A percentile compares a stretch with the other conserved stretches of the same genome.
Evolutionary conservation across 306 rosid species (phyloP).

Genomic region (Heteromeles arbutifolia): DNA sequence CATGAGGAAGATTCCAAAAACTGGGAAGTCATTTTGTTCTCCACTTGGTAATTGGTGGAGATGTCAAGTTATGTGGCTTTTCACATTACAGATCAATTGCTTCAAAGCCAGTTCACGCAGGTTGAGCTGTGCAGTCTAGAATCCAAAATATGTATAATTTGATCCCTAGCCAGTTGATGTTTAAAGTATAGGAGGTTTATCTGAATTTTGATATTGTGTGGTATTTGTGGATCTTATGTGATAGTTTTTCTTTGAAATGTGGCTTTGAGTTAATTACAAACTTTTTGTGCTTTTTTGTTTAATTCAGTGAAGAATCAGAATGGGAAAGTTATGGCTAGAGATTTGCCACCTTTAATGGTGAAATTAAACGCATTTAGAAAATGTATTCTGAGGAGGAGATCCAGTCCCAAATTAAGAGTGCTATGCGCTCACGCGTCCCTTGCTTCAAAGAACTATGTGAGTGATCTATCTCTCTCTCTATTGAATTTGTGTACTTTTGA

Average conservation of each 20-base stretch:
- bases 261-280: background rate
- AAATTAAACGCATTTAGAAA: no score
- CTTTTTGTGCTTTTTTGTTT: no score
- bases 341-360: no score
- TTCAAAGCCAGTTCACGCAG: conserved; percentile 86
- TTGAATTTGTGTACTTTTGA: no score
- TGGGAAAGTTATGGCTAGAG: no score
- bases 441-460: no score
- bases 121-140: conserved; percentile 86
- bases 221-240: background rate
- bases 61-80: conserved; percentile 82
- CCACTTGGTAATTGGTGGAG: conserved; percentile 24
- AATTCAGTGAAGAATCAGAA: no score
- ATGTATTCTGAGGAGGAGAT: no score
- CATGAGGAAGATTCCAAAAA: conserved; percentile 10
- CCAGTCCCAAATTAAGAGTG: no score
- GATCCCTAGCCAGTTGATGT: background rate
- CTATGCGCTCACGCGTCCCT: no score
- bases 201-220: conserved; percentile 2
- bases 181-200: background rate
- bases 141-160: conserved; percentile 50
- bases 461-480: no score
- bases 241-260: conserved; percentile 6
- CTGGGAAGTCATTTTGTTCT: conserved; percentile 1
- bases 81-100: conserved; percentile 79